phyloP scores from a whole-genome alignment of 2,329 filamentous ascomycete species.

The Albophoma yamanashiensis region DNA sequence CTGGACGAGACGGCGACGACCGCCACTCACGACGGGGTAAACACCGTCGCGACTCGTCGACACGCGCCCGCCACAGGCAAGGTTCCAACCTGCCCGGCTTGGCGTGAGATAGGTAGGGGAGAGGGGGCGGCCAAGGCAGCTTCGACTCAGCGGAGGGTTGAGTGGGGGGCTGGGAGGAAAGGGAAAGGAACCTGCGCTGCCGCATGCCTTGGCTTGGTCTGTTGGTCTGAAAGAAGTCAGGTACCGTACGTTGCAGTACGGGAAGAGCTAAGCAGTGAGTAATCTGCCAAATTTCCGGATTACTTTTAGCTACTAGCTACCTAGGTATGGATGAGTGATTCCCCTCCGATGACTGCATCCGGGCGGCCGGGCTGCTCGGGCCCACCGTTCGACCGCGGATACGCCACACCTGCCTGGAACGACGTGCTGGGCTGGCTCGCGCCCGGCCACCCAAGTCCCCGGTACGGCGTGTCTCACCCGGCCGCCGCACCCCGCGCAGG shows the following conservation, averaged over 20 bases:
- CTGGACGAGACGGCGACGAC: no score
- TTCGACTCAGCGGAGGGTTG: neutral
- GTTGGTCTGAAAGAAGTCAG: neutral
- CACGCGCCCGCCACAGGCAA: neutral
- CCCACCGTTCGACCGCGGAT: slow-evolving; percentile 5
- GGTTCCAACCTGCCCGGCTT: neutral
- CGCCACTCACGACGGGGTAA: no score
- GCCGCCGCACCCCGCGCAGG: slow-evolving; percentile 3
- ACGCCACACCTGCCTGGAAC: neutral
- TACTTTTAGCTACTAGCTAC: no score
- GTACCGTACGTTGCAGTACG: no score
- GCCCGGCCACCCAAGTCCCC: slow-evolving; percentile 5
- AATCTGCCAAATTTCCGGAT: neutral
- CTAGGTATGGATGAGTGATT: no score
- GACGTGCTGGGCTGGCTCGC: neutral
- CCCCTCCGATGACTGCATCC: slow-evolving; percentile 1
- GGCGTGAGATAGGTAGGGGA: no score
- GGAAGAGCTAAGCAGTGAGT: no score
- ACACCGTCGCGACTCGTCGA: neutral
- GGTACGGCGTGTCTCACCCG: slow-evolving; percentile 8
- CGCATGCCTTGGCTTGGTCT: neutral
- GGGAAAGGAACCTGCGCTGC: neutral
- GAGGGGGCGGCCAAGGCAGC: no score
- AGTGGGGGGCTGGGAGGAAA: neutral
- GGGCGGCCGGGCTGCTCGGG: slow-evolving; percentile 2